These are phyloP conservation scores for Metarhizium robertsii DNA, from an alignment of 2,329 filamentous ascomycete genomes.

Conservation along the genomic window DNA sequence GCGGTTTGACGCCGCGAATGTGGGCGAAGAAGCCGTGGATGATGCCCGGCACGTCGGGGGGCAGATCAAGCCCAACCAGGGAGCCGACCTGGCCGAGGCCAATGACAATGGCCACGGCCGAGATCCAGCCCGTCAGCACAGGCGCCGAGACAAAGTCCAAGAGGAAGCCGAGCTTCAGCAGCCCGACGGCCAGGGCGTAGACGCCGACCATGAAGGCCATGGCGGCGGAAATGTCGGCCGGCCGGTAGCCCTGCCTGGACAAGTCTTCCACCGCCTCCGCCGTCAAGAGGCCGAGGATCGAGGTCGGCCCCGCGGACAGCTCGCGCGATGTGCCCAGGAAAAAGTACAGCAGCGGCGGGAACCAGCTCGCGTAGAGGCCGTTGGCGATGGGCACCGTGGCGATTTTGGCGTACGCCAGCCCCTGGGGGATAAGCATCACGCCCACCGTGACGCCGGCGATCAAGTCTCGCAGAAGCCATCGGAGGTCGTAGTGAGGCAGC, in stretches of 20 bases:
- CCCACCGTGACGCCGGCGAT: slow-evolving; percentile 54
- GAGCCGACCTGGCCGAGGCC: slow-evolving; percentile 55
- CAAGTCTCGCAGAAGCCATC: slow-evolving; percentile 53
- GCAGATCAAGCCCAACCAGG: slow-evolving; percentile 46
- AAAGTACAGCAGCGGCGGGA: slow-evolving; percentile 46
- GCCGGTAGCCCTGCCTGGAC: slow-evolving; percentile 36
- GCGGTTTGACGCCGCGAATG: slow-evolving; percentile 46
- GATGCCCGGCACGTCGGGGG: slow-evolving; percentile 43
- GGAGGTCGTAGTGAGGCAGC: slow-evolving; percentile 50
- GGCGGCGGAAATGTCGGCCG: slow-evolving; percentile 48
- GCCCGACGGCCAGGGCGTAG: slow-evolving; percentile 47
- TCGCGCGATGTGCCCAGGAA: slow-evolving; percentile 53
- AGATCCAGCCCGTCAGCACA: slow-evolving; percentile 56
- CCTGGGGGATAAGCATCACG: slow-evolving; percentile 50
- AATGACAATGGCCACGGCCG: slow-evolving; percentile 56
- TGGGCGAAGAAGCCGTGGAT: slow-evolving; percentile 49
- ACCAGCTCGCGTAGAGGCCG: slow-evolving; percentile 50
- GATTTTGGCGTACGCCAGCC: slow-evolving; percentile 51
- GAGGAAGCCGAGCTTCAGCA: slow-evolving; percentile 55
- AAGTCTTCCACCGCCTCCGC: slow-evolving; percentile 49
- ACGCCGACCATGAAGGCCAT: slow-evolving; percentile 56
- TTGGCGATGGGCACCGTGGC: slow-evolving; percentile 52
- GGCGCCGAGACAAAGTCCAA: slow-evolving; percentile 58
- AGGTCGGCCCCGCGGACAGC: slow-evolving; percentile 54
- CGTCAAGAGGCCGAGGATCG: slow-evolving; percentile 53